Conservation (phyloP, 768 basidiomycete genomes). For the Amanita molliuscula region DNA sequence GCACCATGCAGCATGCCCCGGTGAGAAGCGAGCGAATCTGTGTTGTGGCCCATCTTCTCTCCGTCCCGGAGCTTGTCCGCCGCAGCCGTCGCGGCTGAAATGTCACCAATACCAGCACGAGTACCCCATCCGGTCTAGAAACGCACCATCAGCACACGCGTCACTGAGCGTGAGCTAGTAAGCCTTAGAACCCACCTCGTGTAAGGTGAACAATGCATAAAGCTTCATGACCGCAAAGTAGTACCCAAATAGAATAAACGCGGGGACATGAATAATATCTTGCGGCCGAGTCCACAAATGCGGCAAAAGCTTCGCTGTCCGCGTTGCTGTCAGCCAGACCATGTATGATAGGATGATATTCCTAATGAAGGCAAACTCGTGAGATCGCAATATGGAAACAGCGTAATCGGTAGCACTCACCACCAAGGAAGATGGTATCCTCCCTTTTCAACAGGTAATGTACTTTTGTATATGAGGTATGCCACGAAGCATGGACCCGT, state of each 20-base stretch:
- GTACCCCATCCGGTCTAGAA: constrained; percentile 89
- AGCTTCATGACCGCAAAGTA: constrained; percentile 95
- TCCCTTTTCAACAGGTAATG: constrained; percentile 50
- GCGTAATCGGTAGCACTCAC: constrained; percentile 28
- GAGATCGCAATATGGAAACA: background rate
- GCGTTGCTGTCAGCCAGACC: constrained; percentile 62
- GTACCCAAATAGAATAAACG: constrained; percentile 83
- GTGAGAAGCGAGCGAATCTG: constrained; percentile 11
- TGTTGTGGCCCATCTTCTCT: constrained; percentile 11
- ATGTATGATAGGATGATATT: constrained; percentile 59
- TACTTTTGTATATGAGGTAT: constrained; percentile 72
- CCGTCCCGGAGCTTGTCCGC: constrained; percentile 31
- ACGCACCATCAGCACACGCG: background rate
- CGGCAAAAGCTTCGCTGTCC: constrained; percentile 74
- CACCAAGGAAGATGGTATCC: constrained; percentile 81
- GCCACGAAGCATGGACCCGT: constrained; percentile 75
- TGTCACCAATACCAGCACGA: constrained; percentile 87
- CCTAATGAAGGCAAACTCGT: constrained; percentile 25
- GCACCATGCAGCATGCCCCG: constrained; percentile 10
- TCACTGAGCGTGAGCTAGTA: background rate
- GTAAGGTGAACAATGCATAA: constrained; percentile 82
- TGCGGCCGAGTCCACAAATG: constrained; percentile 71
- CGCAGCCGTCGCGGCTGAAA: constrained; percentile 64
- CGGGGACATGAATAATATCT: constrained; percentile 76
- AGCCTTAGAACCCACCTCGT: constrained; percentile 49